Evolutionary conservation across 805 yeast species (phyloP), one percentile per base, ranked within the genome.

Genomic region (Pichia manshurica): DNA sequence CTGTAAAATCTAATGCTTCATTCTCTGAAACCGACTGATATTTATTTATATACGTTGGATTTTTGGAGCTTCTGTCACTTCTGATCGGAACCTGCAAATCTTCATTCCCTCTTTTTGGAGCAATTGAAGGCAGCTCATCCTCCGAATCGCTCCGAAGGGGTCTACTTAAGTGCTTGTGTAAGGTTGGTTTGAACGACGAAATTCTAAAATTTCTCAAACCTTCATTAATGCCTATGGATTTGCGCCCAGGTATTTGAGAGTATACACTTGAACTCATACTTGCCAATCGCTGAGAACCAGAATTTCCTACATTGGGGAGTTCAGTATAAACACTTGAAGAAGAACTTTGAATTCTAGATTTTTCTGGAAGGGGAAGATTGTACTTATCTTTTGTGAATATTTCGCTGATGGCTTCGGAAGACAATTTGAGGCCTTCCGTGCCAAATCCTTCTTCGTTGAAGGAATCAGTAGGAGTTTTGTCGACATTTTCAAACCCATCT

Each of bases 251-350:
- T 39, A 39, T 4, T 35, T 44, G 31, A 5, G 47, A 49, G 32
- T 42, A 42, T 13, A 45, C 38, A 45, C 48, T 45, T 33, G 48
- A 45, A 2, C 40, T 38, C 15, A 34, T 28, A 25, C 58, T 58
- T 13, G 37, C 36, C 32, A 32, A 12, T 21, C 42, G 29, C 22
- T 40, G 16, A 5, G 16, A 17, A 37, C 42, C 47, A 33, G 51
- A 43, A 34, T 22, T 32, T 28, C 17, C 16, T 28, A 28, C 20
- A 15, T 29, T 29, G 9, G 43, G 43, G n/a, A 48, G 29, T 33
- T 54, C 61, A 4, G 61, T 46, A 37, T 59, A 57, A 13, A 59
- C 41, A 28, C 60, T 55, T 33, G 63, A 58, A 8, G 57, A 42
- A 10, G 48, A 38, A 34, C 58, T 54, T 39, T 51, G 53, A 35